phyloP scores from a whole-genome alignment of 495 filamentous ascomycete species.

The Neurospora sp. region DNA sequence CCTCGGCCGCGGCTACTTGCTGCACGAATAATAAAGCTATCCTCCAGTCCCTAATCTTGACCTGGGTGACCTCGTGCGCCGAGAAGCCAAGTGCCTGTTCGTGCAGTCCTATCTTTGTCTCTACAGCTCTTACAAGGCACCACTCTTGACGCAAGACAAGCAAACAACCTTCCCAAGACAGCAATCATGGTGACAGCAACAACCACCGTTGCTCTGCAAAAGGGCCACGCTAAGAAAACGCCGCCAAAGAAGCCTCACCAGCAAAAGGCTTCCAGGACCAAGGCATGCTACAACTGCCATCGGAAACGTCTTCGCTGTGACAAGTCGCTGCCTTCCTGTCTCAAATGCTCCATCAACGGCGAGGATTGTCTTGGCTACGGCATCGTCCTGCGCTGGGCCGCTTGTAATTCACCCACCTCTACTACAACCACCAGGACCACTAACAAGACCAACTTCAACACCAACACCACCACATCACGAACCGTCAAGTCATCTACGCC shows the following conservation, averaged over 20 bases:
- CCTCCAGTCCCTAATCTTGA: neutral
- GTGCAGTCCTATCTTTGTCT: neutral
- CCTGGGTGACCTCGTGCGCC: neutral
- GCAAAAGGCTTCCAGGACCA: neutral
- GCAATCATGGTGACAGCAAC: neutral
- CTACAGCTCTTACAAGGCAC: neutral
- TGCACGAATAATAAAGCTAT: neutral
- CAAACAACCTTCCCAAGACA: neutral
- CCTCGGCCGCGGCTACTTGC: neutral
- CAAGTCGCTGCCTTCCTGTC: conserved; percentile 36
- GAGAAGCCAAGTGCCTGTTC: neutral
- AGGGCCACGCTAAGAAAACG: neutral
- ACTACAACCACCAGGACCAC: neutral
- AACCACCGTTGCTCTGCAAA: neutral
- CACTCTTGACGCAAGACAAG: neutral
- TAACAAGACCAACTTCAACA: neutral
- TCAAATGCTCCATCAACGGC: conserved; percentile 36
- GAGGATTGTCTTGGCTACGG: conserved; percentile 40
- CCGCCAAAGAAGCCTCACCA: neutral
- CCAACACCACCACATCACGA: neutral
- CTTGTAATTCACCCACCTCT: neutral
- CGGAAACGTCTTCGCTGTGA: conserved; percentile 45
- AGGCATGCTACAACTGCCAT: conserved; percentile 31
- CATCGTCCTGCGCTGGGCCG: conserved; percentile 30
- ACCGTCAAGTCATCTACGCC: neutral